phyloP scores from a whole-genome alignment of 176 grass and related monocot genomes.

The Metroxylon sagu region DNA sequence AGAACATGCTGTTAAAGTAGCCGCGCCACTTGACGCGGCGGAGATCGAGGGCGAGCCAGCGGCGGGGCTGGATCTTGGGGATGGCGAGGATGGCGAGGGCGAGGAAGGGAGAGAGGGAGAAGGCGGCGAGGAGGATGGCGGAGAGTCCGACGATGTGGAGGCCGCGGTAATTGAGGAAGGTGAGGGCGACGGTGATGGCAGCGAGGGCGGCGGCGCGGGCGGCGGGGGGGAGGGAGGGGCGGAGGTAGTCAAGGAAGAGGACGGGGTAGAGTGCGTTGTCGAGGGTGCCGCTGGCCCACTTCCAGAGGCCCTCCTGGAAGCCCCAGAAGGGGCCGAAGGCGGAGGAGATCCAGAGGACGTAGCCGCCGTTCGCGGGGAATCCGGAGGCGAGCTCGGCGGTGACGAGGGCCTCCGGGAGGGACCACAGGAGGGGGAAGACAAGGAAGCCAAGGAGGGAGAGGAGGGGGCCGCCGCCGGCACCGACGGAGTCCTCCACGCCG shows the following conservation, averaged over 20 bases:
- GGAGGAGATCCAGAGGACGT: constrained; percentile 81
- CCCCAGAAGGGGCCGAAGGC: constrained; percentile 66
- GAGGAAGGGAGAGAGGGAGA: constrained; percentile 85
- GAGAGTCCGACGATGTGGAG: constrained; percentile 76
- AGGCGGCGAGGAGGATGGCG: constrained; percentile 68
- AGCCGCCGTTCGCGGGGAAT: constrained; percentile 79
- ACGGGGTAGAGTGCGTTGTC: constrained; percentile 97
- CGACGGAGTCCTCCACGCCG: constrained; percentile 88
- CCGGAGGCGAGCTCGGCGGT: constrained; percentile 77
- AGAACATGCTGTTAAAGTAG: constrained; percentile 97
- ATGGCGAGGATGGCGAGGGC: constrained; percentile 58
- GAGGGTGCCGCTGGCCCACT: constrained; percentile 76
- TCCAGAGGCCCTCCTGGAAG: constrained; percentile 87
- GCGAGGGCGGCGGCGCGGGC: constrained; percentile 25
- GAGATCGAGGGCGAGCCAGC: constrained; percentile 61
- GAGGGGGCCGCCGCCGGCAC: constrained; percentile 65
- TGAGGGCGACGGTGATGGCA: constrained; percentile 60
- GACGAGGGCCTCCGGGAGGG: constrained; percentile 74
- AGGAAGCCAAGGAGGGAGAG: constrained; percentile 82
- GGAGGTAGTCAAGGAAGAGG: constrained; percentile 84
- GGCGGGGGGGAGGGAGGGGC: constrained; percentile 11
- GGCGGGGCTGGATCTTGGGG: constrained; percentile 56
- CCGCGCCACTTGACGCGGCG: constrained; percentile 33
- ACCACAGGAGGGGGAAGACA: constrained; percentile 55
- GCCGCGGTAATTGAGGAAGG: constrained; percentile 85